Evolutionary conservation across 805 yeast species (phyloP), one percentile per base, ranked within the genome.

Genomic region (Candida ficus): DNA sequence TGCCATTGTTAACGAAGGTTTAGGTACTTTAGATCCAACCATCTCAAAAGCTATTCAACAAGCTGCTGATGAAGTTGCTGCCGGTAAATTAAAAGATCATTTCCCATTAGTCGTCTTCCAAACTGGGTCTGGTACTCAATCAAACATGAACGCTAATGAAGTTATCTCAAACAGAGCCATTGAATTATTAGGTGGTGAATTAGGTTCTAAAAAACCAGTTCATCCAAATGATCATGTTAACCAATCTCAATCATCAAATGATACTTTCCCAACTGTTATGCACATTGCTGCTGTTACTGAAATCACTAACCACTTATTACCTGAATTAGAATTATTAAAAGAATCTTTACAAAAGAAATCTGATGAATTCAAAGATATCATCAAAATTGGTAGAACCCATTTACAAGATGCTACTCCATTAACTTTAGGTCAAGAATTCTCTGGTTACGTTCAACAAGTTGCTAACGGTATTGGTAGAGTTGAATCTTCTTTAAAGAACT

Each of bases 211-310:
- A 73, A 75, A 68, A 48, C 96, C 96, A 25, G 96, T 93, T 41
- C 99, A 93, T 68, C 99, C 99, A 51, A 93, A 93, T 69, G 98
- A 93, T 67, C 98, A 93, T 69, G 95, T 90, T 58, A 93, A 93
- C 75, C 90, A 88, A 87, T 86, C 96, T 16, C 98, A 93, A 71
- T 87, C 96, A n/a, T 88, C 96, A 35, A 93, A 93, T 66, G 99
- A 93, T 69, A 93, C 98, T 41, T 93, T 93, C 85, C 99, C 99
- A 53, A 90, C 99, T 28, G 99, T 91, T 42, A 93, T 93, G 99
- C 99, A 93, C 72, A 91, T 93, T 67, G 97, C 99, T 42, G 96
- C 98, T 16, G 96, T 90, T 48, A 76, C 84, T 32, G 96, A 91
- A 71, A 85, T 91, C 68, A 69, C 82, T 40, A 58, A 75, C 60